Evolutionary conservation across 1,139 yeast species (phyloP), one percentile per base, ranked within the genome.

Genomic region (Candida smagusa): DNA sequence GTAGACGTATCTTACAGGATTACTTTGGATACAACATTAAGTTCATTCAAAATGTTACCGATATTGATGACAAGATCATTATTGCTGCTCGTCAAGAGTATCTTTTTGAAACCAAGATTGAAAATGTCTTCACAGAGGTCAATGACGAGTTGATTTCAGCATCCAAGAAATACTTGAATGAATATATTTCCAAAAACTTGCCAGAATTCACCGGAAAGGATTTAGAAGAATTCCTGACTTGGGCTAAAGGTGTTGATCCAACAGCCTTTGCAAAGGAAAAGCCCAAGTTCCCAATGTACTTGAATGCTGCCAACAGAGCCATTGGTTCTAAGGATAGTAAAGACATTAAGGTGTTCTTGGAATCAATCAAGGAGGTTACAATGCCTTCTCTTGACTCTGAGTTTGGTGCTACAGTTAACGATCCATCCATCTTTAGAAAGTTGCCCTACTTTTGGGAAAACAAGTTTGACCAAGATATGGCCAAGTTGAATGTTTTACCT

Each of bases 31-130:
- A 87, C 64, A 80, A 86, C 50, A 76, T 92, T 34, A 73, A 73
- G 36, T 92, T 89, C 61, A 89, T 94, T 36, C 99, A 94, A 65
- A 92, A 92, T 55, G 97, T 92, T 43, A 92, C 99, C 12, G 98
- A 92, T 61, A 89, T 92, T 43, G 99, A 92, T 60, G 99, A 92
- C 61, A 92, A 92, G 65, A 92, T 92, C 63, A 92, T 92, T 53
- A 68, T 92, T 31, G 84, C 96, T 40, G 97, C 97, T 6, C 82
- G 99, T 58, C 97, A 92, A 56, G 82, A 79, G 50, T 81, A 84
- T 58, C 66, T 92, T 33, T 90, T 84, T 55, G 84, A 84, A 33
- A 61, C 63, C 40, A 67, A 82, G 45, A 77, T 77, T 48, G 53
- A 65, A 7, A 57, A 61, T n/a, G 49, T 48, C 31, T 53, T 58